These are phyloP conservation scores for Scheffersomyces stambukii DNA, from an alignment of 1,139 yeast genomes.

Conservation along the genomic window DNA sequence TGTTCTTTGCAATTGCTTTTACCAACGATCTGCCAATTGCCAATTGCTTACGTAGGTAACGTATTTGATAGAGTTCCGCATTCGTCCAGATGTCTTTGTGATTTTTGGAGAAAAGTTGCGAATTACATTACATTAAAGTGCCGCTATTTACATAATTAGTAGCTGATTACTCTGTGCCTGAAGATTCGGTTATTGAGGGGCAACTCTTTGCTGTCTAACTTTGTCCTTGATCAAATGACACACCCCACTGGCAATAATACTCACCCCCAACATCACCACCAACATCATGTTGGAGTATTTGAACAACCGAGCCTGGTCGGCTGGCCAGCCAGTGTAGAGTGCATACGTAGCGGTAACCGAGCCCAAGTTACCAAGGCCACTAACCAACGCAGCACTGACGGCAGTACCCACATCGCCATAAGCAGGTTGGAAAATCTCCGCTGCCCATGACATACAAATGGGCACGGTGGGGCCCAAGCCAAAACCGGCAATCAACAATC, in stretches of 20 bases:
- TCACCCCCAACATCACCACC: conserved; percentile 69
- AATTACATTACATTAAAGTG: too few species aligned
- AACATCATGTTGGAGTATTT: conserved; percentile 79
- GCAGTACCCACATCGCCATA: conserved; percentile 88
- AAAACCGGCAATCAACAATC: conserved; percentile 74
- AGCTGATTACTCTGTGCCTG: too few species aligned
- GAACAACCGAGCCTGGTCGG: conserved; percentile 57
- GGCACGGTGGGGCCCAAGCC: conserved; percentile 93
- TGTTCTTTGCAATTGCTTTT: too few species aligned
- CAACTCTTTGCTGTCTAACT: conserved; percentile 16
- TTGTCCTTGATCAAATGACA: conserved; percentile 28
- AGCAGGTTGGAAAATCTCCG: conserved; percentile 65
- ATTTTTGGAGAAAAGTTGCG: too few species aligned
- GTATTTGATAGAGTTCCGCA: too few species aligned
- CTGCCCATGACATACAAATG: conserved; percentile 81
- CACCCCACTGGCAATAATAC: conserved; percentile 49
- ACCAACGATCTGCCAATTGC: too few species aligned
- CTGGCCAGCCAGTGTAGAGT: conserved; percentile 83
- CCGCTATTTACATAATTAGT: too few species aligned
- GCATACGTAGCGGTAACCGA: conserved; percentile 85
- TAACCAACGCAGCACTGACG: conserved; percentile 74
- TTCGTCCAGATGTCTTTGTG: too few species aligned
- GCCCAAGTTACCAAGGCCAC: conserved; percentile 84
- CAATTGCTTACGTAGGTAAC: too few species aligned
- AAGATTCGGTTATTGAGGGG: too few species aligned